Base-by-base conservation (phyloP, 805 yeast species). In the Monosporozyma servazzii region DNA sequence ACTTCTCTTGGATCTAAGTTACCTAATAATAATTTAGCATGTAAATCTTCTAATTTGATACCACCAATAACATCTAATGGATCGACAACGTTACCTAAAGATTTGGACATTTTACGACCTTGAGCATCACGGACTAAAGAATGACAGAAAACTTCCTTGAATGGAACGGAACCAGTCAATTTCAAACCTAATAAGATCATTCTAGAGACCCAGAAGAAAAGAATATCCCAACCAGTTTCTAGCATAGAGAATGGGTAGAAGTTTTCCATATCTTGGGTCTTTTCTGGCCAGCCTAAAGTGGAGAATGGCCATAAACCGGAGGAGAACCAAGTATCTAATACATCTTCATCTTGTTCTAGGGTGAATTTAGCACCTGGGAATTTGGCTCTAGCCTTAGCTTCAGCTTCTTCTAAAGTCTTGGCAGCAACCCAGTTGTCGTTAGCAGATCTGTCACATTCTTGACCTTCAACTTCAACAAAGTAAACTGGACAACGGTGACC, bases 191-290 rank as follows among this genome's bases (percentile, higher is more conserved):
- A 75, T 74, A 91, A 78, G 57, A 91, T 84, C 99, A 93, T 93
- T 74, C 99, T 82, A 29, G 93, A 79, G 49, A 93, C 98, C 99
- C 99, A 93, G 85, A 93, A 93, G 81, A 93, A 93, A 66, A 93
- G 76, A 67, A 91, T 91, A 75, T 91, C 99, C 99, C 99, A 93
- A 62, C 99, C 99, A 48, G 99, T 93, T 73, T 93, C 99, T 64
- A 93, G 75, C 86, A 93, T 75, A 27, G 95, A 83, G 83, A 89
- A 84, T 59, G 99, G 98, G 65, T 81, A 84, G 73, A 88, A 93
- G 49, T 72, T 71, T 61, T 80, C 76, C 78, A 88, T 71, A 67
- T 93, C 99, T 49, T 69, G 63, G 50, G 90, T 78, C 66, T 79
- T 73, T 53, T 82, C 72, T 65, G 99, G 99, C 98, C 98, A 93